Evolutionary conservation across 1,284 basidiomycete genomes (phyloP), one percentile per base, ranked within the genome.

Genomic region (Hemileccinum hortonii): DNA sequence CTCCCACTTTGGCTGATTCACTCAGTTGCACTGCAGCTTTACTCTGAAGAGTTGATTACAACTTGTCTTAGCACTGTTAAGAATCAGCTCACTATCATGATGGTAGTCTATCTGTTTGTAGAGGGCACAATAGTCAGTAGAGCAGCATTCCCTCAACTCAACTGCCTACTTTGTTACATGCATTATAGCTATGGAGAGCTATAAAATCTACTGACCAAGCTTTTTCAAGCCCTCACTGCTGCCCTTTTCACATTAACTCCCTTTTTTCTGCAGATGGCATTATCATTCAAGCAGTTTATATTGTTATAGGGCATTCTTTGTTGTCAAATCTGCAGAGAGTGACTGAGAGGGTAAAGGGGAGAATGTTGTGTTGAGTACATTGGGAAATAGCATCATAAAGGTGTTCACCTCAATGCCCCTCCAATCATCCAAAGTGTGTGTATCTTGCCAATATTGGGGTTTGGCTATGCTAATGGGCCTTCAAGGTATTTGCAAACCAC

Each of bases 221-320:
- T 79, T 30, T 91, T 87, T 68, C 86, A 82, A 64, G 81, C 77
- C 7, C 70, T 86, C 11, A 81, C 85, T 11, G 80, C 84, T 3
- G 78, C 85, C 12, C 69, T 92, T 24, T 84, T 6, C 77, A 83
- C 35, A 80, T 93, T 50, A 87, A 83, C 56, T 75, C 76, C 18
- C 75, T 92, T 33, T 77, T 91, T 41, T 81, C 80, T 47, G 78
- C 84, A 7, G 86, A 85, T 54, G 76, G 73, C 21, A 82, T 90
- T 41, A 86, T 97, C 61, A 96, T 97, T 50, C 86, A 91, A 60
- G 86, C 87, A 0, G 91, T 97, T 4, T 98, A 95, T 69, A 86
- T 97, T 47, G 85, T 92, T 1, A 90, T 98, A 55, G 90, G 88
- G 1, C 96, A 0, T 94, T 98, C 70, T 98, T 98, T 61, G 85